Conservation (phyloP, 768 basidiomycete species). For the Psilocybe tampanensis region DNA sequence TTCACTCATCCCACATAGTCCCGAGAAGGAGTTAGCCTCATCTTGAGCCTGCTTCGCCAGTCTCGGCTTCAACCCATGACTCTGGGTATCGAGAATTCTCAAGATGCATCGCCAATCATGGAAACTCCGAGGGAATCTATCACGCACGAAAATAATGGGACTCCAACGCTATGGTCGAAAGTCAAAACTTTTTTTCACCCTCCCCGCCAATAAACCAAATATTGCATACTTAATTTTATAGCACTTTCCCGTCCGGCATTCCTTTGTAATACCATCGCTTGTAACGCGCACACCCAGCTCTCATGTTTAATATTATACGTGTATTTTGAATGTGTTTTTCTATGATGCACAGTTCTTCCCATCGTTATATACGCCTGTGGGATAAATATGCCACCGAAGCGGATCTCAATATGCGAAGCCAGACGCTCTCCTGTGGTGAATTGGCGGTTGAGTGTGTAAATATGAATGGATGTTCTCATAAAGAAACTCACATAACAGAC, state of each 20-base stretch:
- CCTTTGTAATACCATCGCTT: conserved; percentile 12
- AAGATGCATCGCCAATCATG: conserved; percentile 17
- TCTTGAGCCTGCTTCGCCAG: conserved; percentile 78
- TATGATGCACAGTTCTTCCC: neutral
- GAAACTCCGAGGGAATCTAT: conserved; percentile 13
- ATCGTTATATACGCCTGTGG: neutral
- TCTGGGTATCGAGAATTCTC: conserved; percentile 36
- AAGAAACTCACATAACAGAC: neutral
- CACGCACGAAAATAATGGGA: conserved; percentile 10
- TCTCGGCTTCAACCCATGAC: conserved; percentile 68
- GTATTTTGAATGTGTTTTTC: neutral
- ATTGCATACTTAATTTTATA: neutral
- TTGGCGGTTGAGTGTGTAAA: neutral
- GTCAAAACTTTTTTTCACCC: conserved; percentile 45
- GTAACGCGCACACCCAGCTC: neutral
- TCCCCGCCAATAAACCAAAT: conserved; percentile 14
- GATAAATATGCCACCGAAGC: too few species aligned
- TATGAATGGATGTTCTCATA: neutral
- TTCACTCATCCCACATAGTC: conserved; percentile 48
- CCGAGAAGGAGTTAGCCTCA: conserved; percentile 84
- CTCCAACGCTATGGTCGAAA: conserved; percentile 36
- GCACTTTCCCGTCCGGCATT: conserved; percentile 3
- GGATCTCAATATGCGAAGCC: too few species aligned
- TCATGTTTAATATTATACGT: neutral
- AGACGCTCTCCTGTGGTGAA: too few species aligned